Percentiles rank a stretch among this genome's conserved stretches.
Evolutionary conservation across 2,329 filamentous ascomycete species (phyloP).

Genomic region (Ceratocystis ficicola): DNA sequence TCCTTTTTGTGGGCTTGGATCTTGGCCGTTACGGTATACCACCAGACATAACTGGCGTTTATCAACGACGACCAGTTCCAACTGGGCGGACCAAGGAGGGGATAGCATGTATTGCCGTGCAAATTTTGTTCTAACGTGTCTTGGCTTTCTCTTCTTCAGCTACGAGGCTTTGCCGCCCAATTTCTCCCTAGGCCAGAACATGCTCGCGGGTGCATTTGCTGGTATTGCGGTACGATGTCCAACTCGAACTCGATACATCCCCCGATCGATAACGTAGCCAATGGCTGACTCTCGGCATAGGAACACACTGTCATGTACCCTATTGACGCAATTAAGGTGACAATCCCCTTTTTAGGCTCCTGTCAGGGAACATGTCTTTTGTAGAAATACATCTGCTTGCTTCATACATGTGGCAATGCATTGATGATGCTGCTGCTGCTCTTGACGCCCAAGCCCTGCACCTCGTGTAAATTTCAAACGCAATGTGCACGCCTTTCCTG

Average conservation of each 20-base stretch:
- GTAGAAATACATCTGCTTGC: too few species aligned
- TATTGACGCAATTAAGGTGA: constrained; percentile 91
- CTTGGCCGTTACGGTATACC: not conserved
- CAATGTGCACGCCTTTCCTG: not conserved
- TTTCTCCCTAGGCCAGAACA: constrained; percentile 87
- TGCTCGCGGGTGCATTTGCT: constrained; percentile 91
- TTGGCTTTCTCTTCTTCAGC: constrained; percentile 30
- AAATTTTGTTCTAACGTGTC: not conserved
- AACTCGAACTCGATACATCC: constrained; percentile 9
- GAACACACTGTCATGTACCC: constrained; percentile 99
- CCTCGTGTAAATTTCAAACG: not conserved
- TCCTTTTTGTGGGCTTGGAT: not conserved
- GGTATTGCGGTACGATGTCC: constrained; percentile 67
- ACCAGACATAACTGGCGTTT: not conserved
- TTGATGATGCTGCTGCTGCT: not conserved
- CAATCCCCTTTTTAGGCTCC: not conserved
- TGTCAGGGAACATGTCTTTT: too few species aligned
- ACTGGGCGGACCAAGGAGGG: not conserved
- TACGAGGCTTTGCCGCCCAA: constrained; percentile 93
- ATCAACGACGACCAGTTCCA: not conserved
- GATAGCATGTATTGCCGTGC: not conserved
- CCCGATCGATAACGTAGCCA: constrained; percentile 4
- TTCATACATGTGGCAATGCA: too few species aligned
- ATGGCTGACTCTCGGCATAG: constrained; percentile 35
- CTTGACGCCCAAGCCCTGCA: not conserved